Percentiles rank a stretch among this genome's conserved stretches.
phyloP scores from a whole-genome alignment of 768 basidiomycete genomes.

The Trametopsis cervina region DNA sequence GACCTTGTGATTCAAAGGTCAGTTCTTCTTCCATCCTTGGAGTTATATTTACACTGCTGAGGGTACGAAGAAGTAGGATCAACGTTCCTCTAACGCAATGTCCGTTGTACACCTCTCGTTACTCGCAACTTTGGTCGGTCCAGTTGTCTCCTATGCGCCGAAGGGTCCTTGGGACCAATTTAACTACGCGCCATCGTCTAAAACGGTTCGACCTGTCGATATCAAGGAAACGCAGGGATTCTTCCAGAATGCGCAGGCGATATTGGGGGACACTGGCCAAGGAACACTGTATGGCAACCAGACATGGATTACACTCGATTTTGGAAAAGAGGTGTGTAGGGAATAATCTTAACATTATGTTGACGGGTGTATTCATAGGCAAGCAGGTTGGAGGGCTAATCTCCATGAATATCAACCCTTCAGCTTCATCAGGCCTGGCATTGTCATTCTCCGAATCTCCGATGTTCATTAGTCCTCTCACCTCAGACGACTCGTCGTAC shows the following conservation, averaged over 20 bases:
- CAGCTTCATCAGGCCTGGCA: slow-evolving; percentile 31
- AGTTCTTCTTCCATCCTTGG: not conserved
- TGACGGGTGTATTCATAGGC: too few species aligned
- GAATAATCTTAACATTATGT: too few species aligned
- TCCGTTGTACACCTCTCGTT: not conserved
- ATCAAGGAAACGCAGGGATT: slow-evolving; percentile 1
- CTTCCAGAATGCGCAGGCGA: slow-evolving; percentile 1
- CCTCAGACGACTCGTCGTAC: slow-evolving; percentile 41
- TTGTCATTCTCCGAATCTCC: slow-evolving; percentile 57
- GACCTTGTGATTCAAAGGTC: not conserved
- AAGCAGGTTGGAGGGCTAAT: slow-evolving; percentile 46
- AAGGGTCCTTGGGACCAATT: slow-evolving; percentile 37
- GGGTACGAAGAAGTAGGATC: not conserved
- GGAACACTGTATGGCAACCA: slow-evolving; percentile 34
- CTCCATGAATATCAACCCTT: slow-evolving; percentile 36
- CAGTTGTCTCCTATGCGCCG: slow-evolving; percentile 21
- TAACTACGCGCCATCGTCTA: slow-evolving; percentile 32
- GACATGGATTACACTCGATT: slow-evolving; percentile 48
- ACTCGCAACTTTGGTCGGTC: not conserved
- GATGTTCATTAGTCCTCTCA: slow-evolving; percentile 41
- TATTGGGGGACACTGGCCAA: not conserved
- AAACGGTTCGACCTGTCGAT: slow-evolving; percentile 24
- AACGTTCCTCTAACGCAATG: not conserved
- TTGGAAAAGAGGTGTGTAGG: slow-evolving; percentile 41
- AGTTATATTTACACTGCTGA: slow-evolving; percentile 2